Evolutionary conservation across 495 filamentous ascomycete genomes (phyloP).

Genomic region (Penicillium atrosanguineum): DNA sequence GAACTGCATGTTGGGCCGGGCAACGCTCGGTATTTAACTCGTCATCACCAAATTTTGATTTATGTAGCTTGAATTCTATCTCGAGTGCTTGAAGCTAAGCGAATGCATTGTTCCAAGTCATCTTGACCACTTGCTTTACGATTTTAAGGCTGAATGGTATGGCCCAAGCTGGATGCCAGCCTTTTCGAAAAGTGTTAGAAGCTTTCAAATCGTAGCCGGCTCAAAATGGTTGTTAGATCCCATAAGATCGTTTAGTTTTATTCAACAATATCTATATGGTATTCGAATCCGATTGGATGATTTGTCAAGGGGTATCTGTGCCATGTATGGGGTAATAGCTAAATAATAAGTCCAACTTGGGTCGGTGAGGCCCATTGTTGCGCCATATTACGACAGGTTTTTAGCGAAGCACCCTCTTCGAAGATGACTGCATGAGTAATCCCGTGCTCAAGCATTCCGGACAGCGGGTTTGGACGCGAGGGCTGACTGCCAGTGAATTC

Average conservation of each 20-base stretch:
- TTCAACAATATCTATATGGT: not conserved
- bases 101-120: not conserved
- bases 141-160: not conserved
- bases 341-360: not conserved
- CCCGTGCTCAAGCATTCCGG: not conserved
- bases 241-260: not conserved
- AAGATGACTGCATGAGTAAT: not conserved
- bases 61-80: not conserved
- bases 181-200: not conserved
- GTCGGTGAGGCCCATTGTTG: not conserved
- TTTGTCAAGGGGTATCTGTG: not conserved
- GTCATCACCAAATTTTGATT: not conserved
- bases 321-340: not conserved
- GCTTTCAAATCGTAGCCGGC: not conserved
- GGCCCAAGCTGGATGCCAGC: not conserved
- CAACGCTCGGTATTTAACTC: conserved; percentile 30
- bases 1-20: conserved; percentile 28
- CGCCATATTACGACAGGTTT: not conserved
- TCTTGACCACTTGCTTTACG: not conserved
- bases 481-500: not conserved
- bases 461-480: not conserved
- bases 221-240: not conserved
- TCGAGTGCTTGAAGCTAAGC: not conserved
- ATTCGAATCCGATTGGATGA: not conserved
- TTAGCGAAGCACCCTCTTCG: not conserved